Evolutionary conservation across 371 early-diverging fungal genomes (phyloP).

Genomic region (Syncephalastrum sp.): DNA sequence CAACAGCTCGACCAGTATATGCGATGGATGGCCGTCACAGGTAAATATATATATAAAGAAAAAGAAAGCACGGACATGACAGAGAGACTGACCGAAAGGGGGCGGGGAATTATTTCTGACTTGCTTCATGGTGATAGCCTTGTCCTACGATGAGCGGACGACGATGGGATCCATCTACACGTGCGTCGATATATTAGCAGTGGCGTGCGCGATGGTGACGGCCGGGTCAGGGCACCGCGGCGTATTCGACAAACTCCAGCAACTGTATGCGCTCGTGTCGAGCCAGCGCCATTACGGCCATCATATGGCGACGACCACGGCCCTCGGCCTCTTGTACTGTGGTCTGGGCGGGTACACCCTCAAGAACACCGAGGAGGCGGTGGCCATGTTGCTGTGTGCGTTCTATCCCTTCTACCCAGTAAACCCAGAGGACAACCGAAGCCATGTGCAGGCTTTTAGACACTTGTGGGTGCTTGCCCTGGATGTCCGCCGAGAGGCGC

Average conservation of each 20-base stretch:
- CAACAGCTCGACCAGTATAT: conserved; percentile 50
- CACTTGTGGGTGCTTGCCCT: conserved; percentile 89
- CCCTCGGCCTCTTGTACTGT: conserved; percentile 80
- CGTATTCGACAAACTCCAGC: conserved; percentile 55
- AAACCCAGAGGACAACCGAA: conserved; percentile 66
- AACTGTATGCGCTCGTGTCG: conserved; percentile 47
- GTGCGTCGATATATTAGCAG: conserved; percentile 67
- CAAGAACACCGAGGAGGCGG: conserved; percentile 62
- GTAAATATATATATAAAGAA: conserved; percentile 18
- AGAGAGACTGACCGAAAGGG: too few species aligned
- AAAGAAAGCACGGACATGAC: too few species aligned
- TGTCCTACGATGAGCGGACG: conserved; percentile 57
- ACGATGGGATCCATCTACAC: conserved; percentile 51
- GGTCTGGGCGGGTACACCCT: conserved; percentile 81
- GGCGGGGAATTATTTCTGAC: too few species aligned
- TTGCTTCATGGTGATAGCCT: conserved; percentile 15
- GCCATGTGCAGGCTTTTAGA: conserved; percentile 81
- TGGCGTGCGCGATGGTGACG: conserved; percentile 71
- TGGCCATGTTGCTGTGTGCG: conserved; percentile 71
- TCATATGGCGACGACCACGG: conserved; percentile 84
- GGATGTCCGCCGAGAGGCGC: conserved; percentile 60
- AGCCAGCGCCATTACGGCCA: conserved; percentile 65
- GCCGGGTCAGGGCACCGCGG: conserved; percentile 81
- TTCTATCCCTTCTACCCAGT: conserved; percentile 81
- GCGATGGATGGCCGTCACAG: conserved; percentile 31